Base-by-base conservation (phyloP, 2,329 filamentous ascomycete genomes). In the Talaromyces pinophilus region DNA sequence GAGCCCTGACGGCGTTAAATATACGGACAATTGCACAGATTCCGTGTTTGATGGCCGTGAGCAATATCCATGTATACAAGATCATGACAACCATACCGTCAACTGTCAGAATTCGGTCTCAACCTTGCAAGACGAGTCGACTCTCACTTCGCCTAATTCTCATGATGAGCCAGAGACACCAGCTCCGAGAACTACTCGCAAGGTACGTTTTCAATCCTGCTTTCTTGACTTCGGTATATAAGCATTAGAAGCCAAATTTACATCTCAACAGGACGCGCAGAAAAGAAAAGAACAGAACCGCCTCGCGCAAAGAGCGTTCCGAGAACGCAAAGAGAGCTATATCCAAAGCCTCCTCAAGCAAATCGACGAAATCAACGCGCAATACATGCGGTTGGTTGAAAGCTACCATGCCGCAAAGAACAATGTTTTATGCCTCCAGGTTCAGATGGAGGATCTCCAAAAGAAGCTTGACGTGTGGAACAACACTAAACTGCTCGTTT, bases 241-340 rank as follows among this genome's bases (percentile, higher is more conserved):
- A 5, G 8, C 13, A 25, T 50, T 5, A 2, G 3, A 25, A 50
- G 5, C 19, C 17, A 52, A 52, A 28, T 17, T 8, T 1, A 1
- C n/a, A 25, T 25, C 3, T 25, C 2, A 2, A 22, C 17, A 44
- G 59, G 44, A 61, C 46, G 40, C 59, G 1, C 40, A 61, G 35
- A 61, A 30, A 61, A 5, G 59, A 33, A 61, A 61, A 61, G 59
- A 46, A 19, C 59, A 61, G 11, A 61, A 61, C 17, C 40, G 25
- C 7, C 59, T 61, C 2, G 59, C 59, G 22, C 59, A 48, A 33
- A 61, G 59, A 35, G 59, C 59, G 22, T 61, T 42, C 17, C 59
- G 59, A 30, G 59, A 61, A 61, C 40, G 59, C 19, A 61, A 61
- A 61, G 40, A 61, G 19, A 48, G 44, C 28, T 48, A 61, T 7